Evolutionary conservation across 225 moss, liverwort and hornwort genomes (phyloP).

Genomic region (Ulota crispa): DNA sequence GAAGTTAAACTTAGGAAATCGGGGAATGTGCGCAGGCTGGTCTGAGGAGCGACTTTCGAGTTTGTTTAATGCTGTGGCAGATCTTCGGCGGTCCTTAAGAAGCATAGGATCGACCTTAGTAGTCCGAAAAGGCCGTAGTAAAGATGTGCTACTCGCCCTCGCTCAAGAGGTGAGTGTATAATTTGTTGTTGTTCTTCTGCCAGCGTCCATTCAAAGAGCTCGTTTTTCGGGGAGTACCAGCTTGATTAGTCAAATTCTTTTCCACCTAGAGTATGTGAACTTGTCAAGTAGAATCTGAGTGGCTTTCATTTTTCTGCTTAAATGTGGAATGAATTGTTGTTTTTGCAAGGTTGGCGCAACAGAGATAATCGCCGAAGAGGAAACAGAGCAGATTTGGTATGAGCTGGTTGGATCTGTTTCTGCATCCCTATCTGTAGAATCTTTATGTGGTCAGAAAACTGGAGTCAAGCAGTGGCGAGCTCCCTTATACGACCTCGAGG

Average conservation of each 20-base stretch:
- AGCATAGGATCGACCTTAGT: conserved; percentile 71
- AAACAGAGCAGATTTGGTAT: conserved; percentile 77
- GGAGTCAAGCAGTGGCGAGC: conserved; percentile 71
- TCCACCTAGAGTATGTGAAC: neutral
- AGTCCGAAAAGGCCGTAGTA: conserved; percentile 58
- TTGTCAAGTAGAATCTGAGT: neutral
- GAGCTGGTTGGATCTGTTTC: conserved; percentile 74
- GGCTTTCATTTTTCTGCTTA: neutral
- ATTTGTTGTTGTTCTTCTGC: conserved; percentile 4
- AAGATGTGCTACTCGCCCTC: conserved; percentile 66
- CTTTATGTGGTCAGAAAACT: conserved; percentile 48
- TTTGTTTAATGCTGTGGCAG: conserved; percentile 74
- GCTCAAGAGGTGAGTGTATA: conserved; percentile 52
- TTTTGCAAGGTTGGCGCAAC: conserved; percentile 54
- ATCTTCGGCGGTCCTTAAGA: conserved; percentile 69
- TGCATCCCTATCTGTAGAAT: conserved; percentile 60
- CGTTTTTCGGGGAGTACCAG: neutral
- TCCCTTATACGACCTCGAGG: conserved; percentile 79
- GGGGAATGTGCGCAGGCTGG: conserved; percentile 60
- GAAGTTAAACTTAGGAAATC: conserved; percentile 10
- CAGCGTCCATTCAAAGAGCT: neutral
- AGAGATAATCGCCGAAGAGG: conserved; percentile 83
- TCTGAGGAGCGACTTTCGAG: conserved; percentile 67
- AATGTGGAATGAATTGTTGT: neutral
- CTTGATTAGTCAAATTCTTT: conserved; percentile 10